Percentiles rank a stretch among this genome's conserved stretches.
Conservation (phyloP, 139 green algal species). For the Haematococcus sp. region DNA sequence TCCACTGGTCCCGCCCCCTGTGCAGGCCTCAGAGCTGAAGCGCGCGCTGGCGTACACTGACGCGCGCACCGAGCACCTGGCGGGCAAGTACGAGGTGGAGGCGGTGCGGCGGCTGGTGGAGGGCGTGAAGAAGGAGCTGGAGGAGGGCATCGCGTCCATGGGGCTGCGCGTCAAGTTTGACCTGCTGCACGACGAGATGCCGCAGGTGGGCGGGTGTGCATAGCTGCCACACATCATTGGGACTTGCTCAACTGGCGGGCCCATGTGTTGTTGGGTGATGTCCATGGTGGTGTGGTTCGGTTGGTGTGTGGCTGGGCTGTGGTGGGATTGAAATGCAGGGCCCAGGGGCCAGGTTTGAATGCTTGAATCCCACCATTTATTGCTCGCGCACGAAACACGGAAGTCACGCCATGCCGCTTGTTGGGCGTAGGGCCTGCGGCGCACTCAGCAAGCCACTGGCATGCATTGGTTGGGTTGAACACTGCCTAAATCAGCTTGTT, state of each 20-base stretch:
- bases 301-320: neutral
- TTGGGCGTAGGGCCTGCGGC: no score
- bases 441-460: no score
- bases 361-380: no score
- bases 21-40: slow-evolving; percentile 9
- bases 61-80: slow-evolving; percentile 11
- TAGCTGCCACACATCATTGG: neutral
- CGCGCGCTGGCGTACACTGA: slow-evolving; percentile 15
- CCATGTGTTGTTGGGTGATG: neutral
- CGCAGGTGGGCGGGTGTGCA: slow-evolving; percentile 8
- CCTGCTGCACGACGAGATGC: slow-evolving; percentile 29
- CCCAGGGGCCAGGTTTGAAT: no score
- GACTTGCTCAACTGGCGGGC: neutral
- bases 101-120: slow-evolving; percentile 8
- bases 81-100: slow-evolving; percentile 23
- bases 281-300: neutral
- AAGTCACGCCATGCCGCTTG: no score
- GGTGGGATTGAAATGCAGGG: no score
- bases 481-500: neutral
- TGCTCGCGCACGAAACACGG: no score
- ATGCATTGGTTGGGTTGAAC: neutral
- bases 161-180: slow-evolving; percentile 26
- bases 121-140: slow-evolving; percentile 8
- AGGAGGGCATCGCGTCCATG: slow-evolving; percentile 23
- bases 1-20: neutral